Evolutionary conservation across 2,329 filamentous ascomycete genomes (phyloP).

Genomic region (Fusarium duplospermum): DNA sequence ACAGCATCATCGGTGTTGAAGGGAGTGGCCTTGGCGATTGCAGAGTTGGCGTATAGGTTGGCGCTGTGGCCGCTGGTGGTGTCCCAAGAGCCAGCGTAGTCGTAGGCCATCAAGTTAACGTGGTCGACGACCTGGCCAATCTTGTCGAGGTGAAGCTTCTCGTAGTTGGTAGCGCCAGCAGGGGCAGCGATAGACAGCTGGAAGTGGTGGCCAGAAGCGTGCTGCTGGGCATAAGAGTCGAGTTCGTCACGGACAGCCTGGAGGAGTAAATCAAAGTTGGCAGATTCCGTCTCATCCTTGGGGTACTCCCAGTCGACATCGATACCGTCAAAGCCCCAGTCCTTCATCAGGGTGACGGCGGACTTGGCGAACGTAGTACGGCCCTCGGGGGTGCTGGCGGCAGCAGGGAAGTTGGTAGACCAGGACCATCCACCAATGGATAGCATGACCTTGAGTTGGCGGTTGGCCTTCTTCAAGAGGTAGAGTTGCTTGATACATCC

Average conservation of each 20-base stretch:
- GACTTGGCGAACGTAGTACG: constrained; percentile 28
- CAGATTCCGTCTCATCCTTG: constrained; percentile 13
- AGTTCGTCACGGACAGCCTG: constrained; percentile 24
- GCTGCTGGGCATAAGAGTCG: constrained; percentile 13
- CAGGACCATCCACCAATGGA: constrained; percentile 33
- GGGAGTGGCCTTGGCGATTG: background rate
- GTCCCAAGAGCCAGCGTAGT: constrained; percentile 24
- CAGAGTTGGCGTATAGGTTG: constrained; percentile 53
- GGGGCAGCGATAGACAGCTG: constrained; percentile 28
- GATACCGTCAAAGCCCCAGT: constrained; percentile 34
- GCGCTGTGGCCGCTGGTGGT: constrained; percentile 46
- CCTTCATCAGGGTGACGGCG: constrained; percentile 29
- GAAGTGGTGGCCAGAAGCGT: constrained; percentile 16
- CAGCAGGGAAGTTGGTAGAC: constrained; percentile 28
- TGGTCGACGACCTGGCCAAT: constrained; percentile 19
- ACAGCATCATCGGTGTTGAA: constrained; percentile 26
- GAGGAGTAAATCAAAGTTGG: constrained; percentile 31
- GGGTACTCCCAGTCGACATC: constrained; percentile 36
- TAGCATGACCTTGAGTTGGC: constrained; percentile 30
- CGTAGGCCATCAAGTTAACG: constrained; percentile 34
- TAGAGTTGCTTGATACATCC: constrained; percentile 34
- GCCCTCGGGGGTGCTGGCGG: constrained; percentile 20
- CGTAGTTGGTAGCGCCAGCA: constrained; percentile 20
- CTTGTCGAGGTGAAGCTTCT: constrained; percentile 21
- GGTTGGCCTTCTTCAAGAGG: constrained; percentile 27